phyloP scores from a whole-genome alignment of 352 stramenopile species.

The Phytophthora hibernalis region DNA sequence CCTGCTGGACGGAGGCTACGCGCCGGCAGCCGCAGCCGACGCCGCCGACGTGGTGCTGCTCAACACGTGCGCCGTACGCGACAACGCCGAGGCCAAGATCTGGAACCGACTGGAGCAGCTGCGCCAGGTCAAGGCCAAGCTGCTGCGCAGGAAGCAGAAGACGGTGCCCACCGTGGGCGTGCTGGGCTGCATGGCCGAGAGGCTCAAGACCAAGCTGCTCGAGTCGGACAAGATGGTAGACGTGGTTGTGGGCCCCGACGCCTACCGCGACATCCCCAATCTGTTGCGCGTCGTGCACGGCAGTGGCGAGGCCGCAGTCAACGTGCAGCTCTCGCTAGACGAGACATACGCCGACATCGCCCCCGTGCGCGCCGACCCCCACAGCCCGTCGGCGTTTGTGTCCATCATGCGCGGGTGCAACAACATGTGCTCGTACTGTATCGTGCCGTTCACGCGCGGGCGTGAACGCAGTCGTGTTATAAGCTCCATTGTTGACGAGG shows the following conservation, averaged over 20 bases:
- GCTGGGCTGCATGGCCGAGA: constrained; percentile 99
- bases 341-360: constrained; percentile 99
- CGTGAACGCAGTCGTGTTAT: constrained; percentile 94
- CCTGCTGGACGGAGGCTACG: constrained; percentile 81
- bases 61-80: constrained; percentile 99
- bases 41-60: constrained; percentile 96
- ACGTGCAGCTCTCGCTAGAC: constrained; percentile 96
- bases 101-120: constrained; percentile 87
- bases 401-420: constrained; percentile 99
- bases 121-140: constrained; percentile 79
- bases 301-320: constrained; percentile 81
- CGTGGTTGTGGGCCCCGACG: constrained; percentile 98
- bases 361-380: constrained; percentile 89
- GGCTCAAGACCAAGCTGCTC: constrained; percentile 97
- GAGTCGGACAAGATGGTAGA: constrained; percentile 96
- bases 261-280: constrained; percentile 98
- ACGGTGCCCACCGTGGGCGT: constrained; percentile 92
- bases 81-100: constrained; percentile 98
- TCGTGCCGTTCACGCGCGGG: constrained; percentile 99
- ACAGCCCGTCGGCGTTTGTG: constrained; percentile 94
- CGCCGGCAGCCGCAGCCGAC: constrained; percentile 64
- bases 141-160: constrained; percentile 70
- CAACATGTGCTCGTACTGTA: constrained; percentile 99
- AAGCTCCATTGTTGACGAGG: constrained; percentile 95
- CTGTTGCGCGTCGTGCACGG: constrained; percentile 90